Conservation (phyloP, 2,329 filamentous ascomycete genomes). For the Daldinia sp. region DNA sequence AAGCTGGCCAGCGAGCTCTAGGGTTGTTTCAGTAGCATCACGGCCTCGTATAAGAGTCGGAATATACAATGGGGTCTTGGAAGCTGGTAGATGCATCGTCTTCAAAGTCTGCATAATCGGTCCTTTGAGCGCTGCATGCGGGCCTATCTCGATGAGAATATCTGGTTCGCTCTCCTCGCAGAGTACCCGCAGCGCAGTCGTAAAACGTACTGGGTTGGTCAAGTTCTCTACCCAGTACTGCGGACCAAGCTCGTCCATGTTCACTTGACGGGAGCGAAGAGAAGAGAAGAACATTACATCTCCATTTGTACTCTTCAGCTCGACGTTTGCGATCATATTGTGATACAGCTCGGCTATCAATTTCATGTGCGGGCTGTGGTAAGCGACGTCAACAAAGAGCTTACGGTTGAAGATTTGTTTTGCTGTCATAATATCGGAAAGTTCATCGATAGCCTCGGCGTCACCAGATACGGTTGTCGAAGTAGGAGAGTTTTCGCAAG, state of each 20-base stretch:
- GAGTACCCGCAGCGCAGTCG: constrained; percentile 30
- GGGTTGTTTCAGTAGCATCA: constrained; percentile 33
- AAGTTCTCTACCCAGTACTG: constrained; percentile 42
- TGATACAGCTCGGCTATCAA: constrained; percentile 40
- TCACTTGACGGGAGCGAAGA: constrained; percentile 33
- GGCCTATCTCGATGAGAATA: constrained; percentile 38
- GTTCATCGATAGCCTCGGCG: constrained; percentile 35
- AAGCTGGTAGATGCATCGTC: constrained; percentile 32
- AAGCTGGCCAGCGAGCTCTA: constrained; percentile 44
- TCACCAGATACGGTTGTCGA: constrained; percentile 39
- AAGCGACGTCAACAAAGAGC: constrained; percentile 39
- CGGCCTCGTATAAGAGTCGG: constrained; percentile 38
- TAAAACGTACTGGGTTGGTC: constrained; percentile 38
- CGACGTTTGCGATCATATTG: constrained; percentile 32
- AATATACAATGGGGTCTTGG: constrained; percentile 42
- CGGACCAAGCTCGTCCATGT: constrained; percentile 33
- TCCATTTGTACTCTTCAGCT: constrained; percentile 10
- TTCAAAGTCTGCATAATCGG: constrained; percentile 40
- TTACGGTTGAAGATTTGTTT: constrained; percentile 39
- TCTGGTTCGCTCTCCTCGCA: constrained; percentile 32
- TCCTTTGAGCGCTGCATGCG: constrained; percentile 40
- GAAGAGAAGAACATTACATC: constrained; percentile 38
- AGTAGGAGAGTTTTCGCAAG: constrained; percentile 40
- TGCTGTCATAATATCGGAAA: constrained; percentile 32
- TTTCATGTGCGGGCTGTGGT: constrained; percentile 42